Evolutionary conservation across 495 filamentous ascomycete genomes (phyloP).

Genomic region (Cudoniella acicularis): DNA sequence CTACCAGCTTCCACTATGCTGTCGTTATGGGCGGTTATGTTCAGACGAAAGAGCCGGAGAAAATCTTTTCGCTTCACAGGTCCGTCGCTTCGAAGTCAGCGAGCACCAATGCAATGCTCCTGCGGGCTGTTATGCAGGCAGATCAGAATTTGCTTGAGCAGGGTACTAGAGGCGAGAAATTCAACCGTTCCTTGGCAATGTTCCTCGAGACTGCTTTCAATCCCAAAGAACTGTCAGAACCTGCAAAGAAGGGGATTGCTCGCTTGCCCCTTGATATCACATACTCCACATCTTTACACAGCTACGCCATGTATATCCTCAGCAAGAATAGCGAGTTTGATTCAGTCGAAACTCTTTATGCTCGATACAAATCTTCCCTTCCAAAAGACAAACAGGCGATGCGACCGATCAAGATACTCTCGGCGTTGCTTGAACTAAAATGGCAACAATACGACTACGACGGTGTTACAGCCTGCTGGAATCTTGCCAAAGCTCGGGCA

Average conservation of each 20-base stretch:
- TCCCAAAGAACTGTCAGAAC: slow-evolving; percentile 26
- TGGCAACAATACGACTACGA: slow-evolving; percentile 49
- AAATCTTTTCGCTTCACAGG: slow-evolving; percentile 49
- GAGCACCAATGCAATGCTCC: slow-evolving; percentile 43
- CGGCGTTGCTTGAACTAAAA: slow-evolving; percentile 61
- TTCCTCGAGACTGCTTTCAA: slow-evolving; percentile 31
- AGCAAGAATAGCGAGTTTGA: slow-evolving; percentile 51
- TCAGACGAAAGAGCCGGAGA: slow-evolving; percentile 49
- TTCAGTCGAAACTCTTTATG: slow-evolving; percentile 52
- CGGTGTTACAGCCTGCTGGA: slow-evolving; percentile 63
- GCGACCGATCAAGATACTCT: slow-evolving; percentile 55
- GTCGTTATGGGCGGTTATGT: slow-evolving; percentile 68
- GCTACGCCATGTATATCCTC: slow-evolving; percentile 55
- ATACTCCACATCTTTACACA: slow-evolving; percentile 11
- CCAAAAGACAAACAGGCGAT: slow-evolving; percentile 23
- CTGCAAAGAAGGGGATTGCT: slow-evolving; percentile 11
- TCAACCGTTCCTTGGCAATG: slow-evolving; percentile 36
- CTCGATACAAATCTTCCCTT: slow-evolving; percentile 43
- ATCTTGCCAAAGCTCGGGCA: slow-evolving; percentile 51
- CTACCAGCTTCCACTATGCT: slow-evolving; percentile 69
- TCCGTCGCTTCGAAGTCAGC: slow-evolving; percentile 38
- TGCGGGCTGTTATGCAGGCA: slow-evolving; percentile 32
- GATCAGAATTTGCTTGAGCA: slow-evolving; percentile 17
- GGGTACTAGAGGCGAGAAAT: background rate
- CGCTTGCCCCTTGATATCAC: slow-evolving; percentile 12